Percentiles rank a stretch among this genome's conserved stretches.
Conservation (phyloP, 2,329 filamentous ascomycete species). For the Aureobasidium lini region DNA sequence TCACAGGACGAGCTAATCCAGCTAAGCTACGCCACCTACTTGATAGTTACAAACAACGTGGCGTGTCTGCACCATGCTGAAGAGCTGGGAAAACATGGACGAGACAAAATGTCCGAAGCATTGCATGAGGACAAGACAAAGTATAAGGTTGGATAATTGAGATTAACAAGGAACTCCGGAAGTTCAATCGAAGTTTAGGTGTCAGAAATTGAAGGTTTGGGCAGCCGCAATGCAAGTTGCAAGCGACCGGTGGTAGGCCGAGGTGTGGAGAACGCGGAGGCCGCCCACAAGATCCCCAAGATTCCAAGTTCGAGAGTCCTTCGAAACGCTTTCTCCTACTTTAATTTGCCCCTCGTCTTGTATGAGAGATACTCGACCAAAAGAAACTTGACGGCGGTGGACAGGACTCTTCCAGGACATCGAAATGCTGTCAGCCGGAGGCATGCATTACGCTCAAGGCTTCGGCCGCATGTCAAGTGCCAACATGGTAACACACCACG, state of each 20-base stretch:
- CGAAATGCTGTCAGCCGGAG: constrained; percentile 25
- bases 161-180: background rate
- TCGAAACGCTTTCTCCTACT: constrained; percentile 1
- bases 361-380: background rate
- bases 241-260: background rate
- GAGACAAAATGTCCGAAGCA: background rate
- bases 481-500: constrained; percentile 22
- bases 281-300: background rate
- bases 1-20: background rate
- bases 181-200: background rate
- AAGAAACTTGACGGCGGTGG: background rate
- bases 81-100: background rate
- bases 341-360: constrained; percentile 3
- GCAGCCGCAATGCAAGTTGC: background rate
- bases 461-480: constrained; percentile 19
- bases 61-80: background rate
- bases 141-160: background rate
- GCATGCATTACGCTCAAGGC: constrained; percentile 21
- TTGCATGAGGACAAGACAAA: background rate
- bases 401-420: background rate
- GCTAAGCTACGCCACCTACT: background rate
- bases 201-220: background rate
- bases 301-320: background rate
- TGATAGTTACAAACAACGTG: background rate
- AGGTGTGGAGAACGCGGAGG: constrained; percentile 1